phyloP scores from a whole-genome alignment of 2,329 filamentous ascomycete genomes.

The Aureobasidium subglaciale region DNA sequence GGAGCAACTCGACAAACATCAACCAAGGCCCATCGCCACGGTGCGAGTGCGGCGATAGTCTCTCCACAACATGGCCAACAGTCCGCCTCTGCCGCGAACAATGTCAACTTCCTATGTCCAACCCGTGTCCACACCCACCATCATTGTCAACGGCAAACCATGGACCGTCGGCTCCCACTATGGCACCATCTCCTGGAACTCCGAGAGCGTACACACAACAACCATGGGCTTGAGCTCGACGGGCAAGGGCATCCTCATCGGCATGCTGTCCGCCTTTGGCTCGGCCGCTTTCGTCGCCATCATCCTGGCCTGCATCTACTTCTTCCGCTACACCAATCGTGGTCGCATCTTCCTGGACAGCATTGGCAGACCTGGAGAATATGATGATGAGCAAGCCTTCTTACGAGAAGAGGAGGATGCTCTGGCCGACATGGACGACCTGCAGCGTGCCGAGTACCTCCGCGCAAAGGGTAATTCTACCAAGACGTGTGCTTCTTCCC shows the following conservation, averaged over 20 bases:
- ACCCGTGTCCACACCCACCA: constrained; percentile 12
- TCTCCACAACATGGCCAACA: not conserved
- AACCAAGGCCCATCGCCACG: constrained; percentile 16
- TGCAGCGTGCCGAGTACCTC: constrained; percentile 82
- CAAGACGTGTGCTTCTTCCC: not conserved
- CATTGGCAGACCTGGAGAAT: constrained; percentile 88
- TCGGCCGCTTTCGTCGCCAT: constrained; percentile 79
- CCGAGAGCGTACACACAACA: not conserved
- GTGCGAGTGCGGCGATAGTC: constrained; percentile 17
- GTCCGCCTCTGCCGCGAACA: constrained; percentile 13
- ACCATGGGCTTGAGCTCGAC: constrained; percentile 37
- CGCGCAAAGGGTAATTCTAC: constrained; percentile 75
- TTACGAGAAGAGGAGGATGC: constrained; percentile 90
- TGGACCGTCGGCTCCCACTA: constrained; percentile 13
- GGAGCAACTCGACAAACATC: not conserved
- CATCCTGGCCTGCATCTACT: constrained; percentile 76
- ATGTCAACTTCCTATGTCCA: constrained; percentile 16
- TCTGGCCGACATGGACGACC: constrained; percentile 89
- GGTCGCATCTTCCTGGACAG: constrained; percentile 90
- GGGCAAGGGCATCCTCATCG: constrained; percentile 81
- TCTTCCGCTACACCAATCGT: constrained; percentile 82
- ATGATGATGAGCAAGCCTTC: constrained; percentile 95
- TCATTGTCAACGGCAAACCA: constrained; percentile 5
- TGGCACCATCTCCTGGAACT: not conserved
- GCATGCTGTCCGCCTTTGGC: constrained; percentile 87